Conservation (phyloP, 148 eudicot species). For the Drosera capensis region DNA sequence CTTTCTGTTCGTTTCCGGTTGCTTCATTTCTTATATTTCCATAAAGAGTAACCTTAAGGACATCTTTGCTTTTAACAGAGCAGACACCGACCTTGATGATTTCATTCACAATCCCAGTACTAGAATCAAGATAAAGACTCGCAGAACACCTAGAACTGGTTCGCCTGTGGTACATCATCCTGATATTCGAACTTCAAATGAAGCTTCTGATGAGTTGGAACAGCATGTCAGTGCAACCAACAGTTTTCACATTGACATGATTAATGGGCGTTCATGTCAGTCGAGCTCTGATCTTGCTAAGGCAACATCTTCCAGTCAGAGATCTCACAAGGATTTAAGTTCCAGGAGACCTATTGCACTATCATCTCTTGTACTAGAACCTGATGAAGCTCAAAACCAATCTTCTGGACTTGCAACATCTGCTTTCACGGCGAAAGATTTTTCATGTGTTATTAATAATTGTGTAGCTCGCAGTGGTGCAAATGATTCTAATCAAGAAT, state of each 20-base stretch:
- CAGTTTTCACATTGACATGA: conserved; percentile 13
- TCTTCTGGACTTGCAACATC: conserved; percentile 18
- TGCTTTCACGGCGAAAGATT: conserved; percentile 11
- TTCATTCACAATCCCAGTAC: conserved; percentile 16
- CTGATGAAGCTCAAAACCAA: conserved; percentile 20
- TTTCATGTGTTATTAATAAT: conserved; percentile 14
- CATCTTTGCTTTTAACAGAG: conserved; percentile 11
- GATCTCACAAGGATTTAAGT: conserved; percentile 33
- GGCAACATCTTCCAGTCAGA: conserved; percentile 38
- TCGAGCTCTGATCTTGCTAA: conserved; percentile 20
- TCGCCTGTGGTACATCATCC: too few species aligned
- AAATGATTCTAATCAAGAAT: conserved; percentile 10
- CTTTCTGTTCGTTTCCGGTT: too few species aligned
- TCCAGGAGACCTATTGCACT: conserved; percentile 35
- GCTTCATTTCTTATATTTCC: too few species aligned
- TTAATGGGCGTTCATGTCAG: conserved; percentile 14
- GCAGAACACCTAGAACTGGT: conserved; percentile 27
- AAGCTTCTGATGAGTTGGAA: conserved; percentile 25
- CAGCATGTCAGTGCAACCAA: conserved; percentile 15
- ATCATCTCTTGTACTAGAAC: conserved; percentile 24
- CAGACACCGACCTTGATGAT: conserved; percentile 15
- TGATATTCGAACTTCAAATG: conserved; percentile 18
- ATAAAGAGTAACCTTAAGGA: neutral
- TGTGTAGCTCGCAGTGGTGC: conserved; percentile 13
- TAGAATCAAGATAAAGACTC: conserved; percentile 21